A percentile compares a stretch with the other conserved stretches of the same genome.
phyloP scores from a whole-genome alignment of 768 basidiomycete genomes.

The Leccinellum albellum region DNA sequence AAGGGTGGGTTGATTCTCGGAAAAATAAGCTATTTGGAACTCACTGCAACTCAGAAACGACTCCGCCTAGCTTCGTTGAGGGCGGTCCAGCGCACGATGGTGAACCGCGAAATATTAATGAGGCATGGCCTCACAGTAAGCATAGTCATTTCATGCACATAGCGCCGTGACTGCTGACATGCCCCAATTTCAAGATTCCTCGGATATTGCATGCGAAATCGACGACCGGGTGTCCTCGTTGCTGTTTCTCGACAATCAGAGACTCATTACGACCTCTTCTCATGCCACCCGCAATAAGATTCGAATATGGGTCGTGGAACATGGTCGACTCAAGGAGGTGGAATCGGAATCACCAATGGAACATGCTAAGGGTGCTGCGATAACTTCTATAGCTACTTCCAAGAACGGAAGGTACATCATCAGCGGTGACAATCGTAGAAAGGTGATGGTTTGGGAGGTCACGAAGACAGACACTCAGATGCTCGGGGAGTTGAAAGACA shows the following conservation, averaged over 20 bases:
- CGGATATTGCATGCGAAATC: background rate
- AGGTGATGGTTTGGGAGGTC: conserved; percentile 10
- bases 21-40: background rate
- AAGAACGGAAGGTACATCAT: conserved; percentile 9
- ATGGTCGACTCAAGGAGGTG: background rate
- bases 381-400: conserved; percentile 1
- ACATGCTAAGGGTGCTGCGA: background rate
- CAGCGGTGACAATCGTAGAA: conserved; percentile 4
- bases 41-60: background rate
- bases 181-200: background rate
- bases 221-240: background rate
- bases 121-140: background rate
- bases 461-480: background rate
- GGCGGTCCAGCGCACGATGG: background rate
- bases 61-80: background rate
- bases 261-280: background rate
- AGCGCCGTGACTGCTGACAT: background rate
- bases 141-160: background rate
- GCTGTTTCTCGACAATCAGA: conserved; percentile 1
- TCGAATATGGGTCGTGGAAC: background rate
- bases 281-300: background rate
- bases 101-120: background rate
- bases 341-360: background rate
- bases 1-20: background rate
- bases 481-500: background rate